Evolutionary conservation across 208 protist genomes (phyloP).

Genomic region (Tritrichomonas musculus): DNA sequence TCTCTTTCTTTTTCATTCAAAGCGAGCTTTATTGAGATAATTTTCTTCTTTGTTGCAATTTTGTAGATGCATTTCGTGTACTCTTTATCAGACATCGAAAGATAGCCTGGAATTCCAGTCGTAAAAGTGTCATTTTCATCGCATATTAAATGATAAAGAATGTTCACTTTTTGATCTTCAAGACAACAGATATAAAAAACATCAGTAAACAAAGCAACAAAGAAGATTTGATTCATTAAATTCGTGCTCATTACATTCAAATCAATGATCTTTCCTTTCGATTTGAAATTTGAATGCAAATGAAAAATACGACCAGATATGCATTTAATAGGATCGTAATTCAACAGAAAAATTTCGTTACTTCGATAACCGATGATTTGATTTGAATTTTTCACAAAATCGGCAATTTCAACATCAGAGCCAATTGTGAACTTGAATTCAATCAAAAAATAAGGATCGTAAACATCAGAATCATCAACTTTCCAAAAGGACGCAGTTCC

Average conservation of each 20-base stretch:
- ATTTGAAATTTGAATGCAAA: neutral
- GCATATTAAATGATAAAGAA: too few relatives aligned
- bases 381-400: neutral
- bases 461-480: conserved; percentile 12
- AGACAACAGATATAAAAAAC: neutral
- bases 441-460: neutral
- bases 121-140: too few relatives aligned
- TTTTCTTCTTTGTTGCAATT: neutral
- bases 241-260: neutral
- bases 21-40: neutral
- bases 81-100: too few relatives aligned
- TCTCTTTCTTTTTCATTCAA: neutral
- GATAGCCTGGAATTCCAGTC: too few relatives aligned
- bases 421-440: neutral
- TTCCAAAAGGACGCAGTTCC: neutral
- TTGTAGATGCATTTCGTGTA: too few relatives aligned
- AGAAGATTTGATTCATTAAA: neutral
- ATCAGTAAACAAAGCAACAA: neutral
- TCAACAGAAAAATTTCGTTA: neutral
- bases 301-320: neutral
- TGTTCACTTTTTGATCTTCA: too few relatives aligned
- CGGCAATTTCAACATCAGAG: neutral
- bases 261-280: neutral
- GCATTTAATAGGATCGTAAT: neutral
- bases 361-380: neutral